Conservation (phyloP, 2,329 filamentous ascomycete genomes). For the Hypoxylon sp. region DNA sequence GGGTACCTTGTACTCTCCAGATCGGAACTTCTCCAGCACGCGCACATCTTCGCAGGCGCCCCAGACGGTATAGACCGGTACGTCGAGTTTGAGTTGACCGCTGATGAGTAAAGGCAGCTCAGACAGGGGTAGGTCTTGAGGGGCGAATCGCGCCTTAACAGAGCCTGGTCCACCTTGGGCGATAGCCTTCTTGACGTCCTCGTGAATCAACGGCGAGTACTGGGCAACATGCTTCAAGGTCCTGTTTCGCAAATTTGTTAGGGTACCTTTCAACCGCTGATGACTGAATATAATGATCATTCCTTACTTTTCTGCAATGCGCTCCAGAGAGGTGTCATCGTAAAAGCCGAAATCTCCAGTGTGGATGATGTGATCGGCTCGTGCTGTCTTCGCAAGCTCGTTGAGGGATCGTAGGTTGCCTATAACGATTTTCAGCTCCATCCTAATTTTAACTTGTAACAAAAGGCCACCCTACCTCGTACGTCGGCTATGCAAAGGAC, state of each 20-base stretch:
- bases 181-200: constrained; percentile 78
- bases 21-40: constrained; percentile 96
- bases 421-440: constrained; percentile 56
- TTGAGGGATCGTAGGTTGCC: constrained; percentile 96
- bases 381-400: constrained; percentile 93
- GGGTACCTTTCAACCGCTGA: constrained; percentile 8
- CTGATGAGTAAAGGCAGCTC: constrained; percentile 91
- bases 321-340: constrained; percentile 93
- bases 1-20: constrained; percentile 96
- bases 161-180: constrained; percentile 76
- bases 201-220: constrained; percentile 93
- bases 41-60: constrained; percentile 98
- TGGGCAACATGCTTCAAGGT: constrained; percentile 98
- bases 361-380: constrained; percentile 97
- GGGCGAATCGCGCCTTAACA: constrained; percentile 86
- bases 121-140: constrained; percentile 88
- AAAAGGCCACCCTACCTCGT: constrained; percentile 66
- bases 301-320: constrained; percentile 96
- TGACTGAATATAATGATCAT: neutral
- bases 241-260: constrained; percentile 62
- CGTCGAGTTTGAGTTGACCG: constrained; percentile 90
- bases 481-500: constrained; percentile 80
- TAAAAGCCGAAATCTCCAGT: constrained; percentile 99
- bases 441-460: constrained; percentile 15
- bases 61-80: constrained; percentile 99